Evolutionary conservation across 192 early-diverging fungal species (phyloP).

Genomic region (Dissophora globulifera): DNA sequence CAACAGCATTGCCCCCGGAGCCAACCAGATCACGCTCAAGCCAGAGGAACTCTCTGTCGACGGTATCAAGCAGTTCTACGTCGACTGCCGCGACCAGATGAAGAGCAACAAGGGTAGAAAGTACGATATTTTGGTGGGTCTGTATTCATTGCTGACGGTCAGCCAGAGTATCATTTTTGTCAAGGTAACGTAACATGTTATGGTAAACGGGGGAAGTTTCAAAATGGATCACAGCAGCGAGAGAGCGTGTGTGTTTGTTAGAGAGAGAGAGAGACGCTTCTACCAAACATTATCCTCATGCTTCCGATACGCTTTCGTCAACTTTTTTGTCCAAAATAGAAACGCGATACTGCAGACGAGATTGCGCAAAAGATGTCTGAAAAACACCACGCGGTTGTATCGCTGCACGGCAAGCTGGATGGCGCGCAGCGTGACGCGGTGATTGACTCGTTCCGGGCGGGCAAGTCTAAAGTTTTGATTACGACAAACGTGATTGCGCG

Average conservation of each 20-base stretch:
- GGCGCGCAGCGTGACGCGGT: slow-evolving; percentile 84
- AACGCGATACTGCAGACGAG: slow-evolving; percentile 83
- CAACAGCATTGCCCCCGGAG: slow-evolving; percentile 80
- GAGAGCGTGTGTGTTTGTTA: too few relatives aligned
- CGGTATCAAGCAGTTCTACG: slow-evolving; percentile 96
- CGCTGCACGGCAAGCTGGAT: slow-evolving; percentile 86
- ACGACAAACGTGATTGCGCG: slow-evolving; percentile 97
- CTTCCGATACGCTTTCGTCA: slow-evolving; percentile 94
- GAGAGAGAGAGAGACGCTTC: too few relatives aligned
- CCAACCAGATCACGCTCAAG: slow-evolving; percentile 88
- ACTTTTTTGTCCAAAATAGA: too few relatives aligned
- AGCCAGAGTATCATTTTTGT: slow-evolving; percentile 98
- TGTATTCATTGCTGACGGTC: slow-evolving; percentile 88
- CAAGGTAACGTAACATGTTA: too few relatives aligned
- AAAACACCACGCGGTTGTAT: slow-evolving; percentile 85
- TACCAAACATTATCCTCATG: too few relatives aligned
- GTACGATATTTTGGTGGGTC: slow-evolving; percentile 72
- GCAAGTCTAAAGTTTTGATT: slow-evolving; percentile 92
- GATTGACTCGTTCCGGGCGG: slow-evolving; percentile 93
- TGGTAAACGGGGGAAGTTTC: too few relatives aligned
- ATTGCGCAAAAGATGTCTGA: slow-evolving; percentile 79
- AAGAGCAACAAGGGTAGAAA: slow-evolving; percentile 72
- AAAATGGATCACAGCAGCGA: too few relatives aligned
- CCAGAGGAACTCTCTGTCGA: slow-evolving; percentile 92
- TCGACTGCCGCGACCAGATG: slow-evolving; percentile 82